These are phyloP conservation scores for Pleurotus citrinopileatus DNA, from an alignment of 768 basidiomycete genomes.

Conservation along the genomic window DNA sequence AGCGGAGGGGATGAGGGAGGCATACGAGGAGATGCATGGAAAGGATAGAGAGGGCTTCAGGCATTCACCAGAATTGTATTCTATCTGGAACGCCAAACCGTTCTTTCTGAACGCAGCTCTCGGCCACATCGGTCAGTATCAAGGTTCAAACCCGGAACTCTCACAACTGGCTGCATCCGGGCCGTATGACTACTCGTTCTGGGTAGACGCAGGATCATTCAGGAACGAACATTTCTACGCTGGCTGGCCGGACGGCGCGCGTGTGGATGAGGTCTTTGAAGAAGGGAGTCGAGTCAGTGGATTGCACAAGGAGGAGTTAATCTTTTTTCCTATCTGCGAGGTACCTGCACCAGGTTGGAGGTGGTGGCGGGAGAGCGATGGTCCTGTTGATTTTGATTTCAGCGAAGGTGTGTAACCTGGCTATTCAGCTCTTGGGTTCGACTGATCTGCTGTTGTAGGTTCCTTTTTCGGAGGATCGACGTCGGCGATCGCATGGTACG, in stretches of 20 bases:
- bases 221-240: slow-evolving; percentile 37
- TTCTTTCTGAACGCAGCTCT: slow-evolving; percentile 45
- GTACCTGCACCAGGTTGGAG: slow-evolving; percentile 28
- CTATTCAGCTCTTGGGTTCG: background rate
- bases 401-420: slow-evolving; percentile 41
- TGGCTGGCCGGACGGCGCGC: slow-evolving; percentile 43
- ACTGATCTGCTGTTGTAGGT: slow-evolving; percentile 26
- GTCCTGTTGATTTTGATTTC: slow-evolving; percentile 48
- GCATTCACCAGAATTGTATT: slow-evolving; percentile 50
- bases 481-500: slow-evolving; percentile 42
- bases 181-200: slow-evolving; percentile 52
- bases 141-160: too few relatives aligned
- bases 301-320: slow-evolving; percentile 29
- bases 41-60: slow-evolving; percentile 40
- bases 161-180: background rate
- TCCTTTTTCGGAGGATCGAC: slow-evolving; percentile 57
- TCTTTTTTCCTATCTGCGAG: slow-evolving; percentile 45
- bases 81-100: slow-evolving; percentile 55
- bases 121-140: background rate
- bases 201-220: slow-evolving; percentile 58
- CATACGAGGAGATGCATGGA: slow-evolving; percentile 40
- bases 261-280: slow-evolving; percentile 39
- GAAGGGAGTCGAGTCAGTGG: slow-evolving; percentile 19
- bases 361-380: slow-evolving; percentile 41
- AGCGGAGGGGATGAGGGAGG: slow-evolving; percentile 19